Base-by-base conservation (phyloP, 495 filamentous ascomycete genomes). In the Copromyces sp. region DNA sequence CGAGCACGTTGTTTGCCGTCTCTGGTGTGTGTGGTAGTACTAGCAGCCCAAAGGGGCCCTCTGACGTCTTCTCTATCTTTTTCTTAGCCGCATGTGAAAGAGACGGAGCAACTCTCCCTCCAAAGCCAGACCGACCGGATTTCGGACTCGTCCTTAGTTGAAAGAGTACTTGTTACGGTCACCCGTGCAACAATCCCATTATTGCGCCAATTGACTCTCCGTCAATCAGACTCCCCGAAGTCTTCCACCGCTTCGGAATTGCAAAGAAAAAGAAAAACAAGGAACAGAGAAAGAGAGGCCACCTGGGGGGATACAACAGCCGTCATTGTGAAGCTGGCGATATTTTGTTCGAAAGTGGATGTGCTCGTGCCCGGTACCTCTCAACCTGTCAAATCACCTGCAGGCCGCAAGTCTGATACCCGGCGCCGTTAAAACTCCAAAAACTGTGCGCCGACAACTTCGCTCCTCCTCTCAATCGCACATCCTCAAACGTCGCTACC, bases 61-160 rank as follows among this genome's bases (percentile, higher is more conserved):
- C 71, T 72, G 71, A 72, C 71, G 71, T 72, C 53, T 69, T 72
- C 68, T 29, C 8, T 68, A 37, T 68, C 37, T 68, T 68, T 40
- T 39, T 16, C 9, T 59, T 45, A 45, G 70, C 70, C 70, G 53
- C 70, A 72, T 69, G 71, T 69, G 71, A 69, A 72, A 17, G 32
- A 35, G 0, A n/a, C n/a, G n/a, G n/a, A 35, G 70, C 35, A 68
- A 24, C 44, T 47, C 44, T 47, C 20, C 11, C n/a, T 47, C n/a
- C 53, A 61, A 44, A 35, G 11, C 53, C 29, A 16, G 29, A 61
- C 53, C 53, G 12, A 32, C 29, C 32, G 37, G 24, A 35, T 17
- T 65, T 17, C 53, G 53, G 53, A 65, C 35, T 17, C 29, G 29
- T 32, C 29, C 35, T 65, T 65, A 24, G 29, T 9, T 65, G 53